Evolutionary conservation across 257 asterid genomes (phyloP).

Genomic region (Lithospermum erythrorhizon): DNA sequence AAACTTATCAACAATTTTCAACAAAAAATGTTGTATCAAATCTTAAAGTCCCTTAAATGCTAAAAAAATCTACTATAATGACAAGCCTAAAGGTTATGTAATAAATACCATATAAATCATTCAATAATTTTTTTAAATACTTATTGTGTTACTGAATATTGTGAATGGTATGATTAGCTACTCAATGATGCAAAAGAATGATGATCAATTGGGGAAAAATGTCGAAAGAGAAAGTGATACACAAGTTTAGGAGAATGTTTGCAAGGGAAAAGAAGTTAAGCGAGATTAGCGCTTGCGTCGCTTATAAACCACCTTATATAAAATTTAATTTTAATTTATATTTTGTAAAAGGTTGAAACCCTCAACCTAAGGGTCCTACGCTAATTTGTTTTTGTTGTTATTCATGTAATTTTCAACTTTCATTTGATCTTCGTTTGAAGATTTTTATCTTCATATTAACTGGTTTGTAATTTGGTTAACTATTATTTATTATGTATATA

Average conservation of each 20-base stretch:
- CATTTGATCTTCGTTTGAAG: too few species aligned
- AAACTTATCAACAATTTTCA: slow-evolving; percentile 24
- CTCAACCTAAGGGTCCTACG: too few species aligned
- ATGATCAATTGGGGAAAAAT: slow-evolving; percentile 9
- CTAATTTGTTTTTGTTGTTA: too few species aligned
- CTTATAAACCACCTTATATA: slow-evolving; percentile 27
- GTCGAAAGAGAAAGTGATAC: slow-evolving; percentile 18
- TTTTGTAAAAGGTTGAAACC: too few species aligned
- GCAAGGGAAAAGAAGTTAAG: slow-evolving; percentile 21
- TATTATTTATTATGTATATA: too few species aligned
- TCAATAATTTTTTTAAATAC: slow-evolving; percentile 19
- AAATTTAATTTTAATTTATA: background rate
- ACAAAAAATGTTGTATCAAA: slow-evolving; percentile 5
- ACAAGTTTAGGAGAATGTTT: slow-evolving; percentile 28
- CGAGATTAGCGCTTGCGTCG: slow-evolving; percentile 47
- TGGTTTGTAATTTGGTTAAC: too few species aligned
- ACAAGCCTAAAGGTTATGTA: background rate
- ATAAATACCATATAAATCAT: slow-evolving; percentile 9
- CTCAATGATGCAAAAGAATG: slow-evolving; percentile 3
- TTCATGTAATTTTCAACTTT: too few species aligned
- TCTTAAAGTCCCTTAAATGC: slow-evolving; percentile 8
- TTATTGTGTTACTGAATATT: slow-evolving; percentile 10
- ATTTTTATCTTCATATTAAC: too few species aligned
- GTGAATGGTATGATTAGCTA: slow-evolving; percentile 21
- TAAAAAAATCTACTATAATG: background rate